Base-by-base conservation (phyloP, 2,329 filamentous ascomycete genomes). In the Phaeomoniella chlamydospora region DNA sequence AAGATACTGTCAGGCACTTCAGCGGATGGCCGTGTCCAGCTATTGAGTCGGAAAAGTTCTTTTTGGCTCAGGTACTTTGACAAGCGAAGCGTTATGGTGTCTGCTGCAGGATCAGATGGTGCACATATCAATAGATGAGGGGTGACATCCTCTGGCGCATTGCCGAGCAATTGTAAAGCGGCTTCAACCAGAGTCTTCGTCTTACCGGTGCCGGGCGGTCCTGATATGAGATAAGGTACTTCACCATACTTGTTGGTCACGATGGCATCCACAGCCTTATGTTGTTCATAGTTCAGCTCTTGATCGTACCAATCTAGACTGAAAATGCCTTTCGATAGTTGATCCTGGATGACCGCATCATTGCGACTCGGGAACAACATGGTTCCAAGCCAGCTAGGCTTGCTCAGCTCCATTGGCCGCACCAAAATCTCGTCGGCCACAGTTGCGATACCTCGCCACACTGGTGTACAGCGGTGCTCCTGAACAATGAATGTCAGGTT, bases 131-230 rank as follows among this genome's bases (percentile, higher is more conserved):
- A 45, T 16, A 64, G 51, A 43, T 62, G 59, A 18, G 47, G 46
- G 39, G 14, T 43, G 4, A 38, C 36, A 13, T 36, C 41, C 18
- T 41, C 36, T 30, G 32, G 40, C 10, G 43, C 38, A 30, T 43
- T 42, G 31, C 43, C 39, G 19, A 52, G 40, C 13, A 57, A 40
- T 39, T 57, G 53, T 18, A 53, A 38, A 6, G 61, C 56, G 35
- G 53, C 53, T 45, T 67, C 65, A 13, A 67, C 62, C 2, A 67
- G 43, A 2, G 64, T 67, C 39, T 67, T 67, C 5, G 65, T 68
- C 44, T 69, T 68, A 0, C 65, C 65, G 4, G 64, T 68, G n/a
- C 65, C 65, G 9, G 65, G 64, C 6, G 65, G 64, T 1, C 65
- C 65, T 5, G 57, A 59, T 13, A 68, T 62, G 6, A 67, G 50